Evolutionary conservation across 2,329 filamentous ascomycete genomes (phyloP), one percentile per base, ranked within the genome.

Genomic region (Aspergillus candidus): DNA sequence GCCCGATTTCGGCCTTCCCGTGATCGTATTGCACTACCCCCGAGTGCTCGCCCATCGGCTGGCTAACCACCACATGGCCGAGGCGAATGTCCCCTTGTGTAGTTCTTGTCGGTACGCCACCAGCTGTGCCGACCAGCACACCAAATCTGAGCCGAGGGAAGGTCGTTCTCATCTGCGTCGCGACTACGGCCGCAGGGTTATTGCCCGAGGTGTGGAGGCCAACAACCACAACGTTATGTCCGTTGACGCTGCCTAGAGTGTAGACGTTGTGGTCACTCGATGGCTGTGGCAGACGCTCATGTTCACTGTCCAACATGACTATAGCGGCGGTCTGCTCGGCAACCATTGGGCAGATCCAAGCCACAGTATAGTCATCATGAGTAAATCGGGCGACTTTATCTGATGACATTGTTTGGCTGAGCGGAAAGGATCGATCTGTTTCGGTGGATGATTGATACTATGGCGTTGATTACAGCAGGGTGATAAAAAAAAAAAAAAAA

Each of bases 1-100:
- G 6, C 11, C 44, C 34, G 10, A 14, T 27, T 6, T 41, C 11
- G 6, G 40, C 35, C 13, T 48, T 50, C 1, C 46, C 48, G 18
- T 44, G 46, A 14, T 50, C 46, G 29, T 49, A 49, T 32, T 51
- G 46, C 6, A 51, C 27, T 4, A 51, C 38, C 0, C 46, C 48
- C 7, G 29, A 32, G 22, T 18, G 17, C 1, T 30, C 32, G 6
- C 14, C 12, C 4, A 36, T 27, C 11, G 44, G 47, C 11, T 41
- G 36, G 30, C 44, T 44, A 1, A 50, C 44, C 0, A 47, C 47
- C 4, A 50, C 41, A 32, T 50, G 44, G 6, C 46, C 48, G 0
- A 44, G 31, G 6, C 43, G 38, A 4, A 51, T 41, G 36, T 51
- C 43, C 2, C 35, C 37, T 7, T 27, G 22, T 27, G 8, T 7